phyloP scores from a whole-genome alignment of 192 early-diverging fungal genomes.

The Dissophora ornata region DNA sequence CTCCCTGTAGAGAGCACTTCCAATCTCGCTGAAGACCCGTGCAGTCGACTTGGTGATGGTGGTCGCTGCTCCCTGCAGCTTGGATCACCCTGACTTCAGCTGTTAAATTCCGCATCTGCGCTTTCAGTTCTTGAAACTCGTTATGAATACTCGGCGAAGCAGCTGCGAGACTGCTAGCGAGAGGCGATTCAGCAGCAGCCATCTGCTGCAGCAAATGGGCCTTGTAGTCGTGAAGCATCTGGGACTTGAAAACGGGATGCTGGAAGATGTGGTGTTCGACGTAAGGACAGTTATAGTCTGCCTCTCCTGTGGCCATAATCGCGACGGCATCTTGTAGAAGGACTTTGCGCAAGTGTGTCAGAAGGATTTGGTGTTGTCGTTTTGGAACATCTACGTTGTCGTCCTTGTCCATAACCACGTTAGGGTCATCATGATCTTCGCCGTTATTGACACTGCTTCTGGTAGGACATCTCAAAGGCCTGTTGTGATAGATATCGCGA shows the following conservation, averaged over 20 bases:
- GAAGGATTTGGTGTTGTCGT: not conserved
- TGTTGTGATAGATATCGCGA: not conserved
- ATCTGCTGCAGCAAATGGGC: not conserved
- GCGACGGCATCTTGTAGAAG: not conserved
- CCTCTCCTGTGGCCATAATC: not conserved
- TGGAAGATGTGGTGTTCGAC: not conserved
- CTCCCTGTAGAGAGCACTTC: too few relatives aligned
- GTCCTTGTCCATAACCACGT: not conserved
- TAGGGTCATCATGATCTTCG: not conserved
- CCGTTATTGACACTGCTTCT: not conserved
- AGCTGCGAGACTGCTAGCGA: not conserved
- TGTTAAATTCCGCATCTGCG: not conserved
- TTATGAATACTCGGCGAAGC: not conserved
- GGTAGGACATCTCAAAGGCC: too few relatives aligned
- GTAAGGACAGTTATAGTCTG: not conserved
- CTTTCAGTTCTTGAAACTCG: not conserved
- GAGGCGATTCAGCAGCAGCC: not conserved
- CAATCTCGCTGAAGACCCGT: too few relatives aligned
- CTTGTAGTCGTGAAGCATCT: not conserved
- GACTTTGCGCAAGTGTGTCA: conserved; percentile 10
- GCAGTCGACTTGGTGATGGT: too few relatives aligned
- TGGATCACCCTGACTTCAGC: not conserved
- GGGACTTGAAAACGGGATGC: not conserved
- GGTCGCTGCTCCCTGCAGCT: too few relatives aligned
- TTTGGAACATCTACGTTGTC: not conserved